Evolutionary conservation across 2,329 filamentous ascomycete genomes (phyloP).

Genomic region (Colletotrichum higginsianum): DNA sequence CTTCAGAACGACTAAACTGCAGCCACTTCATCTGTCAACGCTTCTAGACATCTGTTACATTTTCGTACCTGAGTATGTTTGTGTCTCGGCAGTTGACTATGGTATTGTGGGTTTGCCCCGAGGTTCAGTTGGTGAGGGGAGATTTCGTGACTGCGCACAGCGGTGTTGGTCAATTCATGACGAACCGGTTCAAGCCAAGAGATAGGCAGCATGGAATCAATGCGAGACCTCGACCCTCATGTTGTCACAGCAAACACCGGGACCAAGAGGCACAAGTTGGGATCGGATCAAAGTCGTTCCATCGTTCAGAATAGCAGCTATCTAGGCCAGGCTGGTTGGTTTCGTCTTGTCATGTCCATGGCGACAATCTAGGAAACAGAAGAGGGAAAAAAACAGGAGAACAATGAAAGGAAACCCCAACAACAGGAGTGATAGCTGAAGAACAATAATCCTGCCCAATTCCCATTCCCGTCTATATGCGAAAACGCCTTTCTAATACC

Average conservation of each 20-base stretch:
- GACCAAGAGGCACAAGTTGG: too few relatives aligned
- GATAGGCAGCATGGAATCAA: too few relatives aligned
- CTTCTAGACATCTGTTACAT: background rate
- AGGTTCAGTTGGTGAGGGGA: too few relatives aligned
- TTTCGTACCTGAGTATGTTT: too few relatives aligned
- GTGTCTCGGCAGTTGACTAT: too few relatives aligned
- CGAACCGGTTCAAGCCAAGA: too few relatives aligned
- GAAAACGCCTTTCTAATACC: slow-evolving; percentile 37
- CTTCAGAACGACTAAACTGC: background rate
- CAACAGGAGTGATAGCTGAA: too few relatives aligned
- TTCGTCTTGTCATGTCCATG: slow-evolving; percentile 23
- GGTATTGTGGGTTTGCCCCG: too few relatives aligned
- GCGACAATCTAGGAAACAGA: slow-evolving; percentile 1
- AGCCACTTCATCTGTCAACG: background rate
- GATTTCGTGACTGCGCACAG: too few relatives aligned
- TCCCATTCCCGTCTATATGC: slow-evolving; percentile 38
- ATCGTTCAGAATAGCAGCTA: slow-evolving; percentile 34
- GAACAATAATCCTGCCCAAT: slow-evolving; percentile 12
- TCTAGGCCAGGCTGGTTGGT: slow-evolving; percentile 12
- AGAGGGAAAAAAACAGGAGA: background rate
- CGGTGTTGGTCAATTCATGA: too few relatives aligned
- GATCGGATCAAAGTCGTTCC: slow-evolving; percentile 30
- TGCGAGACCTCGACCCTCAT: too few relatives aligned
- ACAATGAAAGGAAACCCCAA: background rate
- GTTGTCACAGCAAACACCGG: too few relatives aligned